These are phyloP conservation scores for Halteria grandinella DNA, from an alignment of 73 alveolate species.

Conservation along the genomic window DNA sequence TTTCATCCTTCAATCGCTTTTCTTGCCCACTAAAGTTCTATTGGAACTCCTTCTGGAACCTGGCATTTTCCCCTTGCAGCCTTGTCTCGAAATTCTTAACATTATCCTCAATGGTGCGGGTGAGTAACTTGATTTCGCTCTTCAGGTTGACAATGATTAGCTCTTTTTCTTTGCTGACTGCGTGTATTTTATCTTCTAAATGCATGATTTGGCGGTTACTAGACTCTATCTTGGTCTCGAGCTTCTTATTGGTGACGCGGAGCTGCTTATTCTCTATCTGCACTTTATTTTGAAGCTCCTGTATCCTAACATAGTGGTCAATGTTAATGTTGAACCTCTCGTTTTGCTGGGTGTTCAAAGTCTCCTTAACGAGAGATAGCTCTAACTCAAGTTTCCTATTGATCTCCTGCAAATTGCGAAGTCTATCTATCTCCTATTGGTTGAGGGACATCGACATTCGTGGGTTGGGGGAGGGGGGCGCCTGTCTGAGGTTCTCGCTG, in stretches of 20 bases:
- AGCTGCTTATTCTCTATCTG: slow-evolving; percentile 50
- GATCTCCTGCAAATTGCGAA: slow-evolving; percentile 2
- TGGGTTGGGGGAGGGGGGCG: neutral
- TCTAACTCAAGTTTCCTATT: slow-evolving; percentile 32
- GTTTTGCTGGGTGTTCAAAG: neutral
- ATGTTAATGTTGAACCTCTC: slow-evolving; percentile 11
- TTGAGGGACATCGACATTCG: slow-evolving; percentile 6
- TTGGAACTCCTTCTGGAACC: neutral
- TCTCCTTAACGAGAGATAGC: neutral
- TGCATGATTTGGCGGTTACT: slow-evolving; percentile 36
- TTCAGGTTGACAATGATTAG: slow-evolving; percentile 36
- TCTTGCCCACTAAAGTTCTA: neutral
- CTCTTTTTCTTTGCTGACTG: slow-evolving; percentile 45
- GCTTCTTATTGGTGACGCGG: slow-evolving; percentile 14
- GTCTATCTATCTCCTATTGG: slow-evolving; percentile 7
- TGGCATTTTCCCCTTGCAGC: neutral
- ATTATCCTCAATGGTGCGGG: neutral
- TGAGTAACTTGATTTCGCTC: slow-evolving; percentile 18
- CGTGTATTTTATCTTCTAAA: slow-evolving; percentile 41
- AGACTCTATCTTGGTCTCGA: slow-evolving; percentile 42
- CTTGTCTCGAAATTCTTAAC: slow-evolving; percentile 7
- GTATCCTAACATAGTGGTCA: slow-evolving; percentile 23
- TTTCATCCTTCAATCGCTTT: neutral
- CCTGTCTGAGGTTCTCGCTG: too few species aligned
- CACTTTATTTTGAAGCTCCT: slow-evolving; percentile 50